Conservation (phyloP, 257 asterid genomes). For the Fraxinus excelsior region DNA sequence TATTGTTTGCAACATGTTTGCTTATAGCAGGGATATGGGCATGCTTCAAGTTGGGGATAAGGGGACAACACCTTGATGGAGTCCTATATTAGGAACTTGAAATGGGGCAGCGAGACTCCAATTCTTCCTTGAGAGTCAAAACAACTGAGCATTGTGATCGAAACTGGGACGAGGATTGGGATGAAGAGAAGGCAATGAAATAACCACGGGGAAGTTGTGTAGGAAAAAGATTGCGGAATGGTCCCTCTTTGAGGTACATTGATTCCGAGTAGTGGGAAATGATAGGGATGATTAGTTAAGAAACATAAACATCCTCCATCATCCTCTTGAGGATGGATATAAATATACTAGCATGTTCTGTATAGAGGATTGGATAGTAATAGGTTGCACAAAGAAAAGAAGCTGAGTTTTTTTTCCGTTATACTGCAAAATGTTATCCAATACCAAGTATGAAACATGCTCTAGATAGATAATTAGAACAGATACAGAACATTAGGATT, state of each 20-base stretch:
- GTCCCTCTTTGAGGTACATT: conserved; percentile 29
- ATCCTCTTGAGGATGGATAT: not conserved
- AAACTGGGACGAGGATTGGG: conserved; percentile 72
- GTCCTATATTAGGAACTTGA: conserved; percentile 59
- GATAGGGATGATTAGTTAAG: conserved; percentile 31
- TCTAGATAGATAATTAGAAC: too few relatives aligned
- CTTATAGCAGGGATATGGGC: conserved; percentile 40
- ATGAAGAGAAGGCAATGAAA: conserved; percentile 42
- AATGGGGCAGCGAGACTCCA: conserved; percentile 44
- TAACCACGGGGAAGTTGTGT: conserved; percentile 15
- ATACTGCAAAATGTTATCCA: too few relatives aligned
- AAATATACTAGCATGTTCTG: too few relatives aligned
- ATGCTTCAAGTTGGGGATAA: conserved; percentile 42
- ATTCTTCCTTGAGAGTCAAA: conserved; percentile 32
- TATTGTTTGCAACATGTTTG: conserved; percentile 42
- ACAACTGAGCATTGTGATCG: conserved; percentile 51
- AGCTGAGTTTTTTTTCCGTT: rapidly evolving
- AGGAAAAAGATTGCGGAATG: conserved; percentile 11
- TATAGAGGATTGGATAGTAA: too few relatives aligned
- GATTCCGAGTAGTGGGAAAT: conserved; percentile 30
- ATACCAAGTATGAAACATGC: too few relatives aligned
- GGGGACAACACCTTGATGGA: conserved; percentile 42
- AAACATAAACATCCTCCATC: not conserved
- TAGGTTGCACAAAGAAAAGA: too few relatives aligned
- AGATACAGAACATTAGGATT: too few relatives aligned